Base-by-base conservation (phyloP, 306 rosid species). In the Casuarina equisetifolia region DNA sequence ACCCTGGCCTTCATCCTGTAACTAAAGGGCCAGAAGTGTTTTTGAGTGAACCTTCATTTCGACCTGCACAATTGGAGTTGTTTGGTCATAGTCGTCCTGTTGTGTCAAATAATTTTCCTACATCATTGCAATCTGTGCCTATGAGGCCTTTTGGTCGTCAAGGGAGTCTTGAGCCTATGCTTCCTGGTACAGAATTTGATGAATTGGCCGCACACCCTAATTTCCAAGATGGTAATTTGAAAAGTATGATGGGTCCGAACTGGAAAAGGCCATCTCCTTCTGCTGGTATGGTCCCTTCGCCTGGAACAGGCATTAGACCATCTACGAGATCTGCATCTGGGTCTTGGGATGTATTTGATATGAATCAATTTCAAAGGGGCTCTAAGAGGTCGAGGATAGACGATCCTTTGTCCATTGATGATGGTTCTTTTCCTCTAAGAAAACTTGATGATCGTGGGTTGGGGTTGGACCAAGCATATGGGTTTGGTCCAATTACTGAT, bases 201-300 rank as follows among this genome's bases (percentile, higher is more conserved):
- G 98, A 93, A 72, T 82, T 86, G 76, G 73, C 77, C 5, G 63
- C 86, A 0, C 81, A 78, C 53, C 86, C 87, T 67, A 83, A 80
- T 82, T 82, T 87, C 79, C 98, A 90, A 85, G 97, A 94, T 69
- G 88, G 85, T 55, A 87, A 85, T 84, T 89, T 91, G 82, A 92
- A 88, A 77, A 85, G 75, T 84, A 80, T 80, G 71, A 81, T 87
- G 85, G 91, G 88, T 85, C 86, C 97, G 42, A 93, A 87, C 85
- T 89, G 96, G 98, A 90, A 87, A 79, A 88, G 93, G 79, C 90
- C 84, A 40, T 91, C 98, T 85, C 95, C 98, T 59, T 80, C 94
- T 51, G 80, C 91, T 63, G 95, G 95, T 51, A 69, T 87, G 63
- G 88, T 89, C 78, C 80, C 94, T 84, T 88, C 97, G 81, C 90